Evolutionary conservation across 2,329 filamentous ascomycete species (phyloP).

Genomic region (Aspergillus costaricaensis): DNA sequence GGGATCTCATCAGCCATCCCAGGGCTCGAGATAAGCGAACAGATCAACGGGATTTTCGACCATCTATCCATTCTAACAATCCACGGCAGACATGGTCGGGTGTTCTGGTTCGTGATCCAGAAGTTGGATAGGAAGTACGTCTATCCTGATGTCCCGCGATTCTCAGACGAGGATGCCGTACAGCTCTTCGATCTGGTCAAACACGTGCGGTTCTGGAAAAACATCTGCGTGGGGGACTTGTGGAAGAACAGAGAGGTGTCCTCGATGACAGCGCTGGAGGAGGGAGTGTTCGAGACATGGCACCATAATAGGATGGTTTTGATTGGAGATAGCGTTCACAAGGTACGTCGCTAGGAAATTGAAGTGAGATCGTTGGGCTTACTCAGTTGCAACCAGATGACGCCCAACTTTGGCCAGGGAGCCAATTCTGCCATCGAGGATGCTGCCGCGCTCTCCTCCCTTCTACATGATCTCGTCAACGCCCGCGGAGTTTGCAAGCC

Average conservation of each 20-base stretch:
- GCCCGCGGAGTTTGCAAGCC: background rate
- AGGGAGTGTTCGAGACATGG: constrained; percentile 29
- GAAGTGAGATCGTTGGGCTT: background rate
- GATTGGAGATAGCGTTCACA: constrained; percentile 33
- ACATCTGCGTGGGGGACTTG: constrained; percentile 25
- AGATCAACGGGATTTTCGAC: constrained; percentile 21
- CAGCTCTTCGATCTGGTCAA: constrained; percentile 10
- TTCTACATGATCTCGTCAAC: constrained; percentile 22
- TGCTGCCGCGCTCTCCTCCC: constrained; percentile 39
- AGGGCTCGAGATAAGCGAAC: constrained; percentile 21
- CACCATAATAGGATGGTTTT: constrained; percentile 25
- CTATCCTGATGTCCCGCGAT: constrained; percentile 27
- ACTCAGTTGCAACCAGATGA: constrained; percentile 27
- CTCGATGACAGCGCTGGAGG: constrained; percentile 29
- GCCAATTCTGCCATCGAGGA: constrained; percentile 47
- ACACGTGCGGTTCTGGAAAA: constrained; percentile 17
- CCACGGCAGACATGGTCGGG: constrained; percentile 23
- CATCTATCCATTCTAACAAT: constrained; percentile 21
- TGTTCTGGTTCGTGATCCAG: constrained; percentile 32
- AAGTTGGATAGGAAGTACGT: constrained; percentile 26
- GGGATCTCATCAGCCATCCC: constrained; percentile 28
- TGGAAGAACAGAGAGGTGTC: constrained; percentile 23
- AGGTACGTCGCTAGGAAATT: constrained; percentile 16
- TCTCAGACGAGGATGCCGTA: constrained; percentile 23
- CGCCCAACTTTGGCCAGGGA: constrained; percentile 42